Conservation (phyloP, 2,329 filamentous ascomycete genomes). For the Colletotrichum sp. region DNA sequence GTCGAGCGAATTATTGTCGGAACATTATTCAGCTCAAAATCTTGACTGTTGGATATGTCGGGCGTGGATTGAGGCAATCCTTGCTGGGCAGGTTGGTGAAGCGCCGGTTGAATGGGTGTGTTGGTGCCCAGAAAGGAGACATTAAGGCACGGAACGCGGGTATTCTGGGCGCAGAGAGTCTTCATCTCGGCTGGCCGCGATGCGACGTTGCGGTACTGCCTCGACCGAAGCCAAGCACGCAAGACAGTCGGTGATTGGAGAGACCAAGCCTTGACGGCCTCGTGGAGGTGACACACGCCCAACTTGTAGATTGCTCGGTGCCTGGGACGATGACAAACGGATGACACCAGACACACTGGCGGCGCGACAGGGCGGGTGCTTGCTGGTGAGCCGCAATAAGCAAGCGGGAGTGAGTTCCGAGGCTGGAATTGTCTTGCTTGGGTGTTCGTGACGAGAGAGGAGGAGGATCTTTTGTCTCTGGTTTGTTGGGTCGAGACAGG, state of each 20-base stretch:
- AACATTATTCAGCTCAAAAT: neutral
- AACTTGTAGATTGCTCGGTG: neutral
- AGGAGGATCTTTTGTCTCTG: neutral
- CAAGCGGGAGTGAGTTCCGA: slow-evolving; percentile 4
- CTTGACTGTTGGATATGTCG: neutral
- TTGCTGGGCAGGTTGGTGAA: neutral
- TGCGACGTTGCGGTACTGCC: slow-evolving; percentile 11
- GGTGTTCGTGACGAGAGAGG: neutral
- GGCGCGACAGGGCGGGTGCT: neutral
- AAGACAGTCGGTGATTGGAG: neutral
- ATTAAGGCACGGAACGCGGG: neutral
- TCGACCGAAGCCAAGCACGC: slow-evolving; percentile 2
- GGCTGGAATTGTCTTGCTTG: neutral
- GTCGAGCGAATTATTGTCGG: neutral
- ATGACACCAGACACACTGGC: neutral
- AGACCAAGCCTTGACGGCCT: neutral
- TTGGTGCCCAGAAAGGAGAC: neutral
- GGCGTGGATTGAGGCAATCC: neutral
- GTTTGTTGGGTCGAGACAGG: neutral
- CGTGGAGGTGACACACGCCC: neutral
- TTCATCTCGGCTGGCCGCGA: slow-evolving; percentile 9
- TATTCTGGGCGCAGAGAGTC: neutral
- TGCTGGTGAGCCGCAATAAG: slow-evolving; percentile 5
- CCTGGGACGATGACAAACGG: neutral
- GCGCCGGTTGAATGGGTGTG: neutral